A percentile compares a stretch with the other conserved stretches of the same genome.
Conservation (phyloP, 495 filamentous ascomycete genomes). For the Talaromyces adpressus region DNA sequence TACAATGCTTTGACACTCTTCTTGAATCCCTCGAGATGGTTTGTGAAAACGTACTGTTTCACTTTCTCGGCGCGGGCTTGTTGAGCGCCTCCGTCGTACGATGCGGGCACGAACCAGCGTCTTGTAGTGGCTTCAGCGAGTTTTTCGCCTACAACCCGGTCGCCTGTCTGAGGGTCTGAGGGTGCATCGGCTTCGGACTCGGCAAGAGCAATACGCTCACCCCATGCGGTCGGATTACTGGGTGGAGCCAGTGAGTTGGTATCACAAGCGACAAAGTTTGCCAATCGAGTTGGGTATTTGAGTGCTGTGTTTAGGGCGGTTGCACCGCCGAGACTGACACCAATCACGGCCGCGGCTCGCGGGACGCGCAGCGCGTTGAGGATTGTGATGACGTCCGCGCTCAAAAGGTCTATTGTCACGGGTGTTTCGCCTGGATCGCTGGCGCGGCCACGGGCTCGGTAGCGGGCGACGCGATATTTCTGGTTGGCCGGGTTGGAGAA, state of each 20-base stretch:
- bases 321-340: constrained; percentile 71
- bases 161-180: constrained; percentile 17
- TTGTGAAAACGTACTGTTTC: constrained; percentile 53
- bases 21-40: constrained; percentile 63
- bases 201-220: constrained; percentile 62
- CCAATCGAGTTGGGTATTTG: constrained; percentile 51
- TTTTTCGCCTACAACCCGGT: constrained; percentile 44
- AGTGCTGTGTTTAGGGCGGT: constrained; percentile 66
- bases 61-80: constrained; percentile 43
- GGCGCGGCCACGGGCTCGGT: constrained; percentile 44
- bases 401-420: constrained; percentile 54
- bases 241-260: constrained; percentile 62
- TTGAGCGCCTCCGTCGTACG: constrained; percentile 40
- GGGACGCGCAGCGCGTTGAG: constrained; percentile 54
- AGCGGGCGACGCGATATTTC: constrained; percentile 47
- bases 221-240: constrained; percentile 69
- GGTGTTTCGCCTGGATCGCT: constrained; percentile 9
- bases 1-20: constrained; percentile 65
- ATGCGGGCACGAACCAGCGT: constrained; percentile 65
- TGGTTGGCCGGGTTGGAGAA: constrained; percentile 46
- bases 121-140: constrained; percentile 61
- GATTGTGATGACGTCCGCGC: constrained; percentile 54
- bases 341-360: constrained; percentile 54
- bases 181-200: constrained; percentile 35
- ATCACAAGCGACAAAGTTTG: constrained; percentile 65